Base-by-base conservation (phyloP, 2,329 filamentous ascomycete species). In the Aspergillus sp. region DNA sequence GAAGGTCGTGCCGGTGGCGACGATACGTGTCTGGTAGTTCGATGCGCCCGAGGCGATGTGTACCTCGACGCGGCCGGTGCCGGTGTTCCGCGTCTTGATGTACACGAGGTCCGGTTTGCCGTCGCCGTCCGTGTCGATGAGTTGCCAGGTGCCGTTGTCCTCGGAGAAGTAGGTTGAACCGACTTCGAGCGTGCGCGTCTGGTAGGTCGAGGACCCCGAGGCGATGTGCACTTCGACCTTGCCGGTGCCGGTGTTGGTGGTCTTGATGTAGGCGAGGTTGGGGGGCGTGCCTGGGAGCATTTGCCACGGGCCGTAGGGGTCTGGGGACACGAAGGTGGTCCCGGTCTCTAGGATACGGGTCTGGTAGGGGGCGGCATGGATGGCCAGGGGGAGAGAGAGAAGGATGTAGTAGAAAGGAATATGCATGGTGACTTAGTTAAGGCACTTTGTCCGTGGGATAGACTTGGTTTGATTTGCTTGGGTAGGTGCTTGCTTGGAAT, bases 1-100 rank as follows among this genome's bases (percentile, higher is more conserved):
- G 39, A 82, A 80, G 1, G 90, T 92, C 71, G 81, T 83, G 26
- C 88, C 88, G 0, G 87, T 85, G 29, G 84, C 80, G 77, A 88
- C 87, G 77, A 88, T 86, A 72, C 83, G 84, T 67, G 78, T 80
- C 85, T 62, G 56, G 22, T 57, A 63, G 18, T 54, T 59, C 26
- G 62, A 63, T 6, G 61, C 56, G 6, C 51, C 56, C 9, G 59
- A 57, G 3, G 62, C 62, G 45, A 63, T 55, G 55, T 63, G 62
- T 36, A 63, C 59, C 36, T 63, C 62, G 20, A 63, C 57, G 14
- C 58, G 55, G 6, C 60, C 62, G 11, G 59, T 63, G 9, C 59
- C 54, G 3, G 62, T 62, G 20, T 62, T 60, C 6, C 56, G 60
- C 1, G 60, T 63, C 57, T 62, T 63, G 51, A 63, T 62, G 54